These are phyloP conservation scores for Flaveria bidentis DNA, from an alignment of 129 eudicot genomes.

Conservation along the genomic window DNA sequence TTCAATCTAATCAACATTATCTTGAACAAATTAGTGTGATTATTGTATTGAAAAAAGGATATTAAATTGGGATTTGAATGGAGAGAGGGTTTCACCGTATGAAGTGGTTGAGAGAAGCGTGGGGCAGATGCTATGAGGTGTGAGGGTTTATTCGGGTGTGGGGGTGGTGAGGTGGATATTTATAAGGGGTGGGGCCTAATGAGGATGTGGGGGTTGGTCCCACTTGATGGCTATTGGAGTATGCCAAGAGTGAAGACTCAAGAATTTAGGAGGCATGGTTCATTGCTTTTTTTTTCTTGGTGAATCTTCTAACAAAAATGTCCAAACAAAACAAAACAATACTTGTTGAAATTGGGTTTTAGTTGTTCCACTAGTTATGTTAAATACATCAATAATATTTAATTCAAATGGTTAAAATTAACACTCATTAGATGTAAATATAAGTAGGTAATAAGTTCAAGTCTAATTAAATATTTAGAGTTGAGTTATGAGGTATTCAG, in stretches of 20 bases:
- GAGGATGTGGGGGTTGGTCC: slow-evolving; percentile 30
- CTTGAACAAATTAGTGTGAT: slow-evolving; percentile 23
- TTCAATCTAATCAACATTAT: slow-evolving; percentile 28
- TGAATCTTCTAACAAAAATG: too few species aligned
- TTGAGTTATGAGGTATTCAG: too few species aligned
- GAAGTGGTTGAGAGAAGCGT: slow-evolving; percentile 25
- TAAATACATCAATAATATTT: too few species aligned
- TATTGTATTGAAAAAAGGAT: slow-evolving; percentile 22
- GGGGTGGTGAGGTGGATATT: slow-evolving; percentile 21
- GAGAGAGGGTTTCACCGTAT: slow-evolving; percentile 1
- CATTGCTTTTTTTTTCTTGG: background rate
- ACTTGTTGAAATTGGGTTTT: too few species aligned
- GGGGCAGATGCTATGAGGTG: slow-evolving; percentile 24
- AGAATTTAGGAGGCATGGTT: slow-evolving; percentile 13
- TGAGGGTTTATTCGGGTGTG: slow-evolving; percentile 16
- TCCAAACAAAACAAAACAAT: background rate
- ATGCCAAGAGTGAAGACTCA: slow-evolving; percentile 32
- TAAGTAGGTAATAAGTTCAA: too few species aligned
- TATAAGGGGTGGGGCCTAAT: slow-evolving; percentile 31
- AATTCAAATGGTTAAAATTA: too few species aligned
- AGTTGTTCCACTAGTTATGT: too few species aligned
- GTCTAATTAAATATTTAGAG: too few species aligned
- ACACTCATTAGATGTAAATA: too few species aligned
- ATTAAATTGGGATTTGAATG: slow-evolving; percentile 12
- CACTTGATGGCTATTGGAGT: slow-evolving; percentile 35